Base-by-base conservation (phyloP, 1,284 basidiomycete species). In the Microbotryomycetes sp. region DNA sequence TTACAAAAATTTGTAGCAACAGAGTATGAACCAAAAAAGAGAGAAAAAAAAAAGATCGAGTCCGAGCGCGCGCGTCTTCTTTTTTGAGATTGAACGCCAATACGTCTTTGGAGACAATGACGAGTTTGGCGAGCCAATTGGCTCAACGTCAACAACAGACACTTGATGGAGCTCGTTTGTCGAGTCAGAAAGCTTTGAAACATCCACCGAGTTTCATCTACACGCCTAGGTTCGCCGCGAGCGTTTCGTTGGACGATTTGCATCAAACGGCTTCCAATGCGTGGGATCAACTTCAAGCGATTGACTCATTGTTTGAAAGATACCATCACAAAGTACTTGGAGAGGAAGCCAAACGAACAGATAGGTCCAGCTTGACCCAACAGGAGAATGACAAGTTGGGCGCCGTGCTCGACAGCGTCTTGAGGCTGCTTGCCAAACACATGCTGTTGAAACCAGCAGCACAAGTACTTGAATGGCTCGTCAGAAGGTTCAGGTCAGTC, bases 391-490 rank as follows among this genome's bases (percentile, higher is more conserved):
- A 78, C 4, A 77, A 82, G 58, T 78, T 94, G 63, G 81, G 89
- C 73, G 73, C 65, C 7, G 78, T 79, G 2, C 80, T 97, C 57
- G 79, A 81, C 49, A 79, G 79, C 7, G 88, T 91, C 69, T 74
- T 97, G 36, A 76, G 82, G 46, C 76, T 86, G 32, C 78, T 98
- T 3, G 89, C 89, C 1, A 86, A 84, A 19, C 88, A 87, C 79
- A 77, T 98, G 42, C 81, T 92, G 75, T 86, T 92, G 58, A 81
- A 84, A 58, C 87, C 90, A 1, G 83, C 89, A 0, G 86, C 86
- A 46, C 92, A 89, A 76, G 84, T 89, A n/a, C 74, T 99, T 32
- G 94, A 99, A 74, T 99, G 94, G 94, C 83, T 98, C 26, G 89
- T 98, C 3, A 80, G 91, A 67, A 81, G 92, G 60, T 97, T 97